Evolutionary conservation across 352 stramenopile genomes (phyloP), one percentile per base, ranked within the genome.

Genomic region (Poterioochromonas sp.): DNA sequence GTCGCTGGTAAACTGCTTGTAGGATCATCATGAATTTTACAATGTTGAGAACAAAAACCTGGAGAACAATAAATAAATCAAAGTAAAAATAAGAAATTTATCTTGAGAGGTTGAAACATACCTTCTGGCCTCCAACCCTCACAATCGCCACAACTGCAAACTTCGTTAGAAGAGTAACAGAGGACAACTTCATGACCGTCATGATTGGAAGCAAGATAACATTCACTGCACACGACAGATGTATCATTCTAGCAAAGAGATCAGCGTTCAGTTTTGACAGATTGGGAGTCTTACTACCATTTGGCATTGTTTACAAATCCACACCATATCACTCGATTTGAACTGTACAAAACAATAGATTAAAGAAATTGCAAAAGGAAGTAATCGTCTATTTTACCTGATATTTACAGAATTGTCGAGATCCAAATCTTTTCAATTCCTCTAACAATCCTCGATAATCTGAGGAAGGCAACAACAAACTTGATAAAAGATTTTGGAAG

Each of bases 161-260:
- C 95, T 8, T 88, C 90, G 20, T 93, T 93, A 81, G 81, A 73
- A 37, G 91, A 93, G 78, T 95, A 93, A 83, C 95, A 96, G 76
- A 96, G 95, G 76, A 94, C 95, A 12, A 95, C 91, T 63, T 96
- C 90, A 79, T 96, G 91, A 80, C 90, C 91, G 58, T 96, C 87
- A 81, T 98, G 95, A 76, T 97, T 80, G 83, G 84, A 97, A 74
- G 85, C 73, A 11, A 78, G 91, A 82, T 97, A 99, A 85, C 95
- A 99, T 68, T 94, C 88, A 80, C 98, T 96, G 86, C 95, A 99
- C 82, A 98, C 89, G 22, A 99, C 94, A 81, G 94, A 98, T 47
- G 95, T 96, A 87, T 97, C 86, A 80, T 92, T 83, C 20, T 69
- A 18, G 8, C 5, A 35, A 22, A 41, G 8, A 41, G 35, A 8